A percentile compares a stretch with the other conserved stretches of the same genome.
Evolutionary conservation across 2,329 filamentous ascomycete genomes (phyloP).

Genomic region (Colletotrichum coccodes): DNA sequence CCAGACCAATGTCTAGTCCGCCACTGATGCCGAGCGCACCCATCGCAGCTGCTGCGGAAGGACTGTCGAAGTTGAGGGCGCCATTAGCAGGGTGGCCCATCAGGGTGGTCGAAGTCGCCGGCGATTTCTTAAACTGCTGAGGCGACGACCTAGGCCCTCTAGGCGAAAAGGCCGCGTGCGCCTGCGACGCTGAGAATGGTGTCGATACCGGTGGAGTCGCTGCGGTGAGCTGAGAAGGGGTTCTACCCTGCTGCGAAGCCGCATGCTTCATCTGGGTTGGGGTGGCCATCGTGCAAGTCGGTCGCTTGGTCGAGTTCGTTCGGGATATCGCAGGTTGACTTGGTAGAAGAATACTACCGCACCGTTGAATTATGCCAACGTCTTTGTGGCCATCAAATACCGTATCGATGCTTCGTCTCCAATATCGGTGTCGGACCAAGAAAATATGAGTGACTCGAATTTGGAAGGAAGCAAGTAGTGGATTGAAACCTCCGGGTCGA

Average conservation of each 20-base stretch:
- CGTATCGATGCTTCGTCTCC: not conserved
- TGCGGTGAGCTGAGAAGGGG: conserved; percentile 61
- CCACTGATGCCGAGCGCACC: conserved; percentile 62
- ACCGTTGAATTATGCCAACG: not conserved
- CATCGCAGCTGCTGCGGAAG: conserved; percentile 70
- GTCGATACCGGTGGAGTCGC: conserved; percentile 75
- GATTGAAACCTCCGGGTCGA: not conserved
- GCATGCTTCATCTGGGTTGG: conserved; percentile 62
- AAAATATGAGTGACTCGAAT: not conserved
- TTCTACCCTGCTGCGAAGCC: conserved; percentile 62
- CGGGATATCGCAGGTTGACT: not conserved
- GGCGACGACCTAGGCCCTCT: conserved; percentile 68
- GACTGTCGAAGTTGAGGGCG: conserved; percentile 71
- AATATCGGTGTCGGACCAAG: too few species aligned
- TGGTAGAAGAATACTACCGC: not conserved
- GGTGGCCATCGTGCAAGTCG: conserved; percentile 53
- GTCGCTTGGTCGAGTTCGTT: not conserved
- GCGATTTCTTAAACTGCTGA: conserved; percentile 72
- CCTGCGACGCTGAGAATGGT: conserved; percentile 67
- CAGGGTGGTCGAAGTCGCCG: conserved; percentile 61
- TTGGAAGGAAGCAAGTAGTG: not conserved
- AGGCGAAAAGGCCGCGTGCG: conserved; percentile 69
- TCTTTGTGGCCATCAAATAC: not conserved
- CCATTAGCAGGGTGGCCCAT: conserved; percentile 56
- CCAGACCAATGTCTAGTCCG: conserved; percentile 63